phyloP scores from a whole-genome alignment of 177 flowering plant genomes.

The Telopea speciosissima region DNA sequence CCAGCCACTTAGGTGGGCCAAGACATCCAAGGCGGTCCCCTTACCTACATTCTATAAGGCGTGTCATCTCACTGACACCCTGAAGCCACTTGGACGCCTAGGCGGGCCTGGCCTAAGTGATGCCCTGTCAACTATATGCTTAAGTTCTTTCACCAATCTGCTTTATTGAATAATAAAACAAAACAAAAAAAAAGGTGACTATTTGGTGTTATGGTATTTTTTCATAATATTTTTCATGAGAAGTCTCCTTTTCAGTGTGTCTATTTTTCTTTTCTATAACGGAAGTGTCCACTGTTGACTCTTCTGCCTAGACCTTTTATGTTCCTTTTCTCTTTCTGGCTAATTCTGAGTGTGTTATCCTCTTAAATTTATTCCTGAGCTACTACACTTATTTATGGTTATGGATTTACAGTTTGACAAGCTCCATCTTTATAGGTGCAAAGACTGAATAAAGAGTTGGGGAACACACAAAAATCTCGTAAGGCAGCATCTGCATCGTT shows the following conservation, averaged over 20 bases:
- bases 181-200: too few species aligned
- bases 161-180: background rate
- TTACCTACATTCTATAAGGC: too few species aligned
- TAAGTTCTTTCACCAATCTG: background rate
- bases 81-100: too few species aligned
- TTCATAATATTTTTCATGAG: background rate
- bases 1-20: too few species aligned
- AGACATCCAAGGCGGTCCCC: too few species aligned
- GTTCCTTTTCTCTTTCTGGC: background rate
- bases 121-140: background rate
- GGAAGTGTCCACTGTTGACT: background rate
- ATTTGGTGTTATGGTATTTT: too few species aligned
- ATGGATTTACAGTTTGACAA: slow-evolving; percentile 1
- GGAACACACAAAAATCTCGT: slow-evolving; percentile 56
- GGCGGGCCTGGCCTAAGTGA: too few species aligned
- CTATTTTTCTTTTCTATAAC: background rate
- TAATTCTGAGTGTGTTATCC: background rate
- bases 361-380: background rate
- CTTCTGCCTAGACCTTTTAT: background rate
- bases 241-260: background rate
- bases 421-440: slow-evolving; percentile 48
- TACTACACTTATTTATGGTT: background rate
- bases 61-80: too few species aligned
- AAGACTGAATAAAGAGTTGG: slow-evolving; percentile 68
- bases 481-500: slow-evolving; percentile 77